Base-by-base conservation (phyloP, 495 filamentous ascomycete genomes). In the Patellaria atrata region DNA sequence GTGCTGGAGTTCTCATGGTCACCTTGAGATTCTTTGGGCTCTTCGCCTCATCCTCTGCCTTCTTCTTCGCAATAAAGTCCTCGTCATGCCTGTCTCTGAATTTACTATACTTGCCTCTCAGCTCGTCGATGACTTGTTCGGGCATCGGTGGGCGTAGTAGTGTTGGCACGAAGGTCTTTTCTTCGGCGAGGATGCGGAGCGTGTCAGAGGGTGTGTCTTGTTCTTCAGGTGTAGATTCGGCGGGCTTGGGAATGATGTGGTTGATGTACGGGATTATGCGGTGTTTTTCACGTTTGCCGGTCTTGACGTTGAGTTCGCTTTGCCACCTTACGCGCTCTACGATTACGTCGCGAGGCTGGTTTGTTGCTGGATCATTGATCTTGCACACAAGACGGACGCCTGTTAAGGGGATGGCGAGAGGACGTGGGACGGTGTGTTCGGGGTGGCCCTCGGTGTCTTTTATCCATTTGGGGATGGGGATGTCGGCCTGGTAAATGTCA, bases 71-170 rank as follows among this genome's bases (percentile, higher is more conserved):
- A 21, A 79, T 51, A 54, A 74, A 82, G 48, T 72, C 69, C 36
- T 60, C 59, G 23, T 85, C 79, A 54, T 94, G 85, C 16, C 85
- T 61, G 26, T 70, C 79, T 43, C 87, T 70, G 74, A 83, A 92
- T 41, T 69, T 73, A 40, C 70, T 75, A 70, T 78, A 94, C 47
- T 78, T 80, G 59, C 78, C 78, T 41, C 89, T 67, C 52, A 94
- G 64, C 64, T 96, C 87, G 54, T 94, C 80, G 43, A 96, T 68
- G 21, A 94, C 70, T 17, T 52, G 61, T 28, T 60, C 54, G 17
- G 89, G 83, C 65, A 94, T 79, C n/a, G 87, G 87, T 12, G 79
- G 65, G 9, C 63, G 53, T 2, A 81, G 59, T 9, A 94, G 56
- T 10, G 75, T 79, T 0, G 86, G 85, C 8, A 72, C 57, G 59